Base-by-base conservation (phyloP, 2,329 filamentous ascomycete genomes). In the Sclerotinia borealis region DNA sequence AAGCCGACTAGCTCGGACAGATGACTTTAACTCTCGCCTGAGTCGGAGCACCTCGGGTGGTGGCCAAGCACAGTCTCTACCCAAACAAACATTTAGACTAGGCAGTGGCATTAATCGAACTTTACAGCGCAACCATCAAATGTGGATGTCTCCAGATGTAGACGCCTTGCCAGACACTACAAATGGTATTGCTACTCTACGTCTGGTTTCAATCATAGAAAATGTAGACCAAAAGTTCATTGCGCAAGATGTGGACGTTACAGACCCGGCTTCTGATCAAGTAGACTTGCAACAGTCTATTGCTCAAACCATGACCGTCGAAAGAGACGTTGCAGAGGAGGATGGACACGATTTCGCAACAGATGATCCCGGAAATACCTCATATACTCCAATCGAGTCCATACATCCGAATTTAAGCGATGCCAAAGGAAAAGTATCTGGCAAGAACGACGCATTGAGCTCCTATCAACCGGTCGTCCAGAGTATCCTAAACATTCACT, bases 141-240 rank as follows among this genome's bases (percentile, higher is more conserved):
- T 86, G 48, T 88, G 85, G 85, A 79, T 78, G 65, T 77, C 83
- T 37, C 84, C 85, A 2, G 85, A 88, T 68, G 70, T 76, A 1
- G 80, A 83, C 19, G 82, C 81, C 17, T 72, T 88, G 2, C 85
- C 85, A 0, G 81, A 75, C 52, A 67, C 68, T 50, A 67, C 72
- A n/a, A 72, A 71, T 45, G 72, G 72, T 31, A 75, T 73, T 55
- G 71, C 74, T 47, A 74, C 72, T 61, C 68, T 68, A 19, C 61
- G 71, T 34, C 56, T 75, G n/a, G 63, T 68, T 22, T 75, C 74
- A 9, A 49, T 69, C 15, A 50, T 68, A 9, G 66, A 65, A 11
- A 36, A 19, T 36, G 50, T 31, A 15, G 39, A 37, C 29, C 39
- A 27, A 15, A 17, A 48, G 25, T 56, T 41, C 17, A 39, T 36